Percentiles rank a stretch among this genome's conserved stretches.
Evolutionary conservation across 1,284 basidiomycete genomes (phyloP).

Genomic region (Moesziomyces sp.): DNA sequence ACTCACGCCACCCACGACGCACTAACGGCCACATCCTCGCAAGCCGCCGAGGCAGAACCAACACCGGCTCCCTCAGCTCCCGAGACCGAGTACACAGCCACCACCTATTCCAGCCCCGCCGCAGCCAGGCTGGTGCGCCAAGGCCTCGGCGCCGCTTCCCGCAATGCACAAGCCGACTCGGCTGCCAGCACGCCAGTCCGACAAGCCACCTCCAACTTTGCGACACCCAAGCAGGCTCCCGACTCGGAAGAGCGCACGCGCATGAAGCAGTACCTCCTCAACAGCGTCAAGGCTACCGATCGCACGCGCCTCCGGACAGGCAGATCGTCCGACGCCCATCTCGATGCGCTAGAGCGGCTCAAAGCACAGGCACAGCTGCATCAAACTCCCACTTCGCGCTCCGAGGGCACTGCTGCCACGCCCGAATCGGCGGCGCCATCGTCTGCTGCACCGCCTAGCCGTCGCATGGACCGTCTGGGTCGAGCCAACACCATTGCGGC

Average conservation of each 20-base stretch:
- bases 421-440: conserved; percentile 19
- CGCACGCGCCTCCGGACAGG: conserved; percentile 15
- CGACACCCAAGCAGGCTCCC: conserved; percentile 27
- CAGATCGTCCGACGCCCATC: conserved; percentile 35
- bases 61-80: conserved; percentile 10
- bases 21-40: conserved; percentile 1
- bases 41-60: conserved; percentile 12
- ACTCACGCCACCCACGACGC: conserved; percentile 5
- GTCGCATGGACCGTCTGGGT: conserved; percentile 47
- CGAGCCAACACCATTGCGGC: conserved; percentile 47
- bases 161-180: conserved; percentile 2
- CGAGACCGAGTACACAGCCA: conserved; percentile 34
- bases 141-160: conserved; percentile 6
- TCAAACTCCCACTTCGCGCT: conserved; percentile 23
- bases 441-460: conserved; percentile 22
- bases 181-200: conserved; percentile 29
- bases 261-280: conserved; percentile 54
- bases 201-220: conserved; percentile 15
- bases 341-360: conserved; percentile 38
- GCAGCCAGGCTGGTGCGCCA: conserved; percentile 45
- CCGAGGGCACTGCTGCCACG: conserved; percentile 24
- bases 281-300: conserved; percentile 46
- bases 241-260: conserved; percentile 31
- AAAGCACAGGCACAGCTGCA: conserved; percentile 41
- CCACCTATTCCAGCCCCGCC: conserved; percentile 47